Percentiles rank a stretch among this genome's conserved stretches.
These are phyloP conservation scores for Blastobotrys petasosporus DNA, from an alignment of 1,139 yeast genomes.

Conservation along the genomic window DNA sequence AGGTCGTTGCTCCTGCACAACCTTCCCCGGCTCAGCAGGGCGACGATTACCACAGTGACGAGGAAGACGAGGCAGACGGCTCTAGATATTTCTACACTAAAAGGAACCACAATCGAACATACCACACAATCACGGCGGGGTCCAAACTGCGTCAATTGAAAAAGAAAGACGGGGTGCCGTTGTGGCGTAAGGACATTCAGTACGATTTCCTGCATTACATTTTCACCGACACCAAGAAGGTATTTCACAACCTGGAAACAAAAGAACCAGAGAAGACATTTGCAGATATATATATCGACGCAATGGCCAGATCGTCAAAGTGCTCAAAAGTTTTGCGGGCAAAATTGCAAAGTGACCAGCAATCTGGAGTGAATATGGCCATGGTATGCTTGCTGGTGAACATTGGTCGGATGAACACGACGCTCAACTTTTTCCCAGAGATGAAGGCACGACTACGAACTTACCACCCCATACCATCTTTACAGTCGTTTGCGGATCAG, in stretches of 20 bases:
- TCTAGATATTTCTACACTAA: conserved; percentile 3
- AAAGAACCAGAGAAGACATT: conserved; percentile 45
- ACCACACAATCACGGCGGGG: conserved; percentile 30
- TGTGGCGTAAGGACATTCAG: conserved; percentile 85
- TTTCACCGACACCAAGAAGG: conserved; percentile 56
- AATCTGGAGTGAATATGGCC: conserved; percentile 64
- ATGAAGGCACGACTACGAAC: conserved; percentile 92
- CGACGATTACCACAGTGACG: neutral
- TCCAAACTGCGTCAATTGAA: conserved; percentile 63
- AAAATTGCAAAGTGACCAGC: conserved; percentile 58
- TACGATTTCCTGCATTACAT: conserved; percentile 65
- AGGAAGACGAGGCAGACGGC: neutral
- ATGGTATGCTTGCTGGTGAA: conserved; percentile 83
- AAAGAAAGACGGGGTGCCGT: conserved; percentile 87
- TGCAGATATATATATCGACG: conserved; percentile 77
- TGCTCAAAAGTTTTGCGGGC: conserved; percentile 80
- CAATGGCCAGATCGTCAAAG: conserved; percentile 77
- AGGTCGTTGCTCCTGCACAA: neutral
- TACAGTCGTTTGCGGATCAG: conserved; percentile 60
- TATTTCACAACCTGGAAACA: conserved; percentile 59
- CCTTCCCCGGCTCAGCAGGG: neutral
- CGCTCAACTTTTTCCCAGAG: conserved; percentile 92
- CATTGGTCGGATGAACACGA: conserved; percentile 90
- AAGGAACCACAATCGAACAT: conserved; percentile 20
- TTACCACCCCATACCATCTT: conserved; percentile 85